phyloP scores from a whole-genome alignment of 441 rosid genomes.

The Populus trichocarpa region DNA sequence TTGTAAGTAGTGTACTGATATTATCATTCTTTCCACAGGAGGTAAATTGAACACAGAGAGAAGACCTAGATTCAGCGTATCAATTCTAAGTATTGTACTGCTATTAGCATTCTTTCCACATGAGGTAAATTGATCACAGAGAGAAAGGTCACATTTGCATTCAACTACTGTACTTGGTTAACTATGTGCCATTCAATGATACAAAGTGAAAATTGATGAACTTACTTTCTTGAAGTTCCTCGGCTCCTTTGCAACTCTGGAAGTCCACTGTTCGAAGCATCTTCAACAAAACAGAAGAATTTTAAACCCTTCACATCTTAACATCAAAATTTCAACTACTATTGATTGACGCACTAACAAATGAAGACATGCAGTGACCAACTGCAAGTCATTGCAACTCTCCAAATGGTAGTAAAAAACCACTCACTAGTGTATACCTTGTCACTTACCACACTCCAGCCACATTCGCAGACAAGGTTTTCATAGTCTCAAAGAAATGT shows the following conservation, averaged over 20 bases:
- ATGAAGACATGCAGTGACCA: neutral
- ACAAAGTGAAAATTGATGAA: constrained; percentile 2
- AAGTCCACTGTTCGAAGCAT: constrained; percentile 62
- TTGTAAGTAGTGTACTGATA: too few species aligned
- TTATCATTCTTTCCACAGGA: neutral
- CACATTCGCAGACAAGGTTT: neutral
- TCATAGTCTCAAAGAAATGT: neutral
- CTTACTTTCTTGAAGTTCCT: constrained; percentile 71
- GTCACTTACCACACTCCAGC: neutral
- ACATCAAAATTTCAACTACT: neutral
- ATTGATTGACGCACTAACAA: neutral
- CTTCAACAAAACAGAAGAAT: constrained; percentile 34
- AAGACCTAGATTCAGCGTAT: too few species aligned
- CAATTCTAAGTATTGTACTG: too few species aligned
- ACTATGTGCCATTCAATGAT: neutral
- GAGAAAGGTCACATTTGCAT: neutral
- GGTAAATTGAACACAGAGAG: neutral
- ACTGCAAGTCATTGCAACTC: neutral
- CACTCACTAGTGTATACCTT: neutral
- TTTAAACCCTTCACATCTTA: neutral
- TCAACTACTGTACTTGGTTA: neutral
- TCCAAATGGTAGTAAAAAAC: neutral
- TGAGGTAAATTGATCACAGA: neutral
- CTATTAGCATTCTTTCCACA: too few species aligned
- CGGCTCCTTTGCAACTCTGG: constrained; percentile 56